Conservation (phyloP, 2,329 filamentous ascomycete species). For the Beauveria varroae region DNA sequence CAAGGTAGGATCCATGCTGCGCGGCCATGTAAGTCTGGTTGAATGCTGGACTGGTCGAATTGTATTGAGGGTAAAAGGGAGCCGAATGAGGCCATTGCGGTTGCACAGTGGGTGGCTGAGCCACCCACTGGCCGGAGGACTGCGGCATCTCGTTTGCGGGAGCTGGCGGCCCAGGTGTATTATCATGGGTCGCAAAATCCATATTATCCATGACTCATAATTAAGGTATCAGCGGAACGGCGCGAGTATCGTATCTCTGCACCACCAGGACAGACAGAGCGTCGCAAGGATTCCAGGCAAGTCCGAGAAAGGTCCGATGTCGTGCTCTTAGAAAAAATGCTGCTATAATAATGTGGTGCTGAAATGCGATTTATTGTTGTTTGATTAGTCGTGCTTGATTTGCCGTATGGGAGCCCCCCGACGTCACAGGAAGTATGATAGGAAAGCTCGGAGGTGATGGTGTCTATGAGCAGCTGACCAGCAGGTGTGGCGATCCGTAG, state of each 20-base stretch:
- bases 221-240: neutral
- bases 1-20: neutral
- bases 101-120: neutral
- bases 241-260: neutral
- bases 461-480: neutral
- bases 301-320: neutral
- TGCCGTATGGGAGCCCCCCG: neutral
- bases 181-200: slow-evolving; percentile 24
- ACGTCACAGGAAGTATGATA: neutral
- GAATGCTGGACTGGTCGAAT: neutral
- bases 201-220: slow-evolving; percentile 23
- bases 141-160: neutral
- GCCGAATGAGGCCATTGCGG: neutral
- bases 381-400: neutral
- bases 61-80: neutral
- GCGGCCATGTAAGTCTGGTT: neutral
- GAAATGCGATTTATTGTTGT: neutral
- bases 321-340: neutral
- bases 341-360: neutral
- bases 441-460: neutral
- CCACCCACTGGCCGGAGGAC: neutral
- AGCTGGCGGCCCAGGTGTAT: slow-evolving; percentile 11
- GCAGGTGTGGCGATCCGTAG: neutral
- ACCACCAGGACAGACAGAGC: neutral
- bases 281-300: neutral